A percentile compares a stretch with the other conserved stretches of the same genome.
These are phyloP conservation scores for Spathaspora sp. DNA, from an alignment of 805 yeast species.

Conservation along the genomic window DNA sequence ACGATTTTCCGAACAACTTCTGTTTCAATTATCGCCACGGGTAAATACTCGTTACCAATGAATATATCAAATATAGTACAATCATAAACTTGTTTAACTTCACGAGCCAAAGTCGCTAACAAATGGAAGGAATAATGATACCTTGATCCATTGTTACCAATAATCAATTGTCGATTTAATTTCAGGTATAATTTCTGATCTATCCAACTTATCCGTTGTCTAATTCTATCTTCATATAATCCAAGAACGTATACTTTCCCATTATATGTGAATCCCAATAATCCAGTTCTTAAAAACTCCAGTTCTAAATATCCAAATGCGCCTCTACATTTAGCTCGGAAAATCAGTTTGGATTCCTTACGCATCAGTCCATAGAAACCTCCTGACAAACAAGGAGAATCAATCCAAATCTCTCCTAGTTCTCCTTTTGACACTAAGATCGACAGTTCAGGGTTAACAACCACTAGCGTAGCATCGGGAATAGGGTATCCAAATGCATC, in stretches of 20 bases:
- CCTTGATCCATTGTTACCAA: slow-evolving; percentile 36
- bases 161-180: slow-evolving; percentile 26
- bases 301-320: slow-evolving; percentile 65
- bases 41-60: slow-evolving; percentile 74
- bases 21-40: slow-evolving; percentile 84
- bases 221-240: slow-evolving; percentile 83
- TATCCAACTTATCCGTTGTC: slow-evolving; percentile 69
- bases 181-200: slow-evolving; percentile 42
- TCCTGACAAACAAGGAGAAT: slow-evolving; percentile 84
- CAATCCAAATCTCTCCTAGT: slow-evolving; percentile 98
- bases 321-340: slow-evolving; percentile 78
- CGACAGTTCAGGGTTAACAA: slow-evolving; percentile 90
- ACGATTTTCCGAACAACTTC: slow-evolving; percentile 36
- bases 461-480: slow-evolving; percentile 90
- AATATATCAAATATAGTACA: slow-evolving; percentile 87
- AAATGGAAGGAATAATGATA: slow-evolving; percentile 88
- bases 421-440: slow-evolving; percentile 69
- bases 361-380: slow-evolving; percentile 74
- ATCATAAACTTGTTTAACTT: slow-evolving; percentile 78
- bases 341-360: slow-evolving; percentile 62
- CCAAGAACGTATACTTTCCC: slow-evolving; percentile 90
- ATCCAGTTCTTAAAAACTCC: slow-evolving; percentile 86
- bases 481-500: slow-evolving; percentile 94
- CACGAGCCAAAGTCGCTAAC: slow-evolving; percentile 77
- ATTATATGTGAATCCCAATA: slow-evolving; percentile 81